Evolutionary conservation across 371 early-diverging fungal genomes (phyloP), one percentile per base, ranked within the genome.

Genomic region (Haplosporangium sp.): DNA sequence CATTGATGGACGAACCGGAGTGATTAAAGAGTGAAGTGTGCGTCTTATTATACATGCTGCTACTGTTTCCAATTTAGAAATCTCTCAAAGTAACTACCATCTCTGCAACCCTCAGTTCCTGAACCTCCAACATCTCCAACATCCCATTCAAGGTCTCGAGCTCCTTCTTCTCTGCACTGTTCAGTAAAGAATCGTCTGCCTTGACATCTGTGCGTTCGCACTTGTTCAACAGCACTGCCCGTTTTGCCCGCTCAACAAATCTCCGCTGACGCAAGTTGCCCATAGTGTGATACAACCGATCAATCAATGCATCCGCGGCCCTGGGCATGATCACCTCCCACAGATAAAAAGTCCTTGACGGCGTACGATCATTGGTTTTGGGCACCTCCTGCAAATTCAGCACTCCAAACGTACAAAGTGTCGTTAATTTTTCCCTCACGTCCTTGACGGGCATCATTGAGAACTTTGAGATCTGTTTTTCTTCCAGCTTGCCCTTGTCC

Each of bases 331-430:
- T 86, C 1, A 94, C 91, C 67, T 88, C 91, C 91, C 93, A 95
- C 36, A 98, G 85, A 67, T 93, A 95, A 72, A 91, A 89, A 21
- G 95, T 95, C 68, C 94, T 86, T 21, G 91, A 87, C 2, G 97
- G 95, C 6, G 95, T 90, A 73, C 96, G 93, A 70, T 96, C 96
- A 0, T 90, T 85, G 0, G 94, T 88, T 74, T 91, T 91, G 37
- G 96, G 96, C 38, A 97, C 92, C 81, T 96, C 98, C 82, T 94
- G 95, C 59, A 95, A 85, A 61, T 92, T 91, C n/a, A 92, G 84
- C 72, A 95, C 87, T 0, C 94, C 93, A 51, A 85, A 84, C 11
- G 87, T 83, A 29, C 89, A 81, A 57, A 97, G 73, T 37, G 86
- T 81, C 48, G 88, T 91, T 42, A 94, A 73, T 36, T 87, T 87